Evolutionary conservation across 352 stramenopile genomes (phyloP).

Genomic region (Globisporangium iwayamae): DNA sequence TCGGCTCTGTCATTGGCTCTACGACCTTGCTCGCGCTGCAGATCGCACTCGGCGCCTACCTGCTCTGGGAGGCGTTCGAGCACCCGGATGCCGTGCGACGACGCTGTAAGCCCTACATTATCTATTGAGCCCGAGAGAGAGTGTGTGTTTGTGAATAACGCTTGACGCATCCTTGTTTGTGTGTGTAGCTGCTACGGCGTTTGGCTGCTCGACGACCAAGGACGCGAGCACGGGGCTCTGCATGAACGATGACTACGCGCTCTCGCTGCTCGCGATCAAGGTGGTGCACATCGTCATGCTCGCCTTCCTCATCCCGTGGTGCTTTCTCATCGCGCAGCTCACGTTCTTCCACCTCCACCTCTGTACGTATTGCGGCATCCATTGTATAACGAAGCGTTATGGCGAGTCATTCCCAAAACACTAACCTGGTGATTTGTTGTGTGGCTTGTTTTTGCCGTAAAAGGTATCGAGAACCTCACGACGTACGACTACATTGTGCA

Average conservation of each 20-base stretch:
- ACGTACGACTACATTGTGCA: slow-evolving; percentile 89
- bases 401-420: too few relatives aligned
- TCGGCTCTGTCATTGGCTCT: slow-evolving; percentile 64
- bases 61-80: slow-evolving; percentile 36
- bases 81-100: slow-evolving; percentile 26
- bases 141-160: background rate
- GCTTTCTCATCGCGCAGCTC: slow-evolving; percentile 77
- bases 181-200: slow-evolving; percentile 47
- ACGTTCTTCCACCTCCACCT: slow-evolving; percentile 82
- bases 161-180: background rate
- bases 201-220: slow-evolving; percentile 51
- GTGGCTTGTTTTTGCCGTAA: background rate
- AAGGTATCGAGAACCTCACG: slow-evolving; percentile 77
- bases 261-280: slow-evolving; percentile 55
- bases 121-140: background rate
- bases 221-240: slow-evolving; percentile 46
- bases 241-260: slow-evolving; percentile 41
- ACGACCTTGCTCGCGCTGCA: slow-evolving; percentile 67
- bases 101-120: slow-evolving; percentile 25
- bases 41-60: slow-evolving; percentile 57
- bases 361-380: slow-evolving; percentile 40
- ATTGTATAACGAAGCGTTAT: background rate
- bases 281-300: slow-evolving; percentile 66
- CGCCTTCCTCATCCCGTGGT: slow-evolving; percentile 63
- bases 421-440: background rate